Conservation (phyloP, 139 green algal genomes). For the Coelastrella sp. region DNA sequence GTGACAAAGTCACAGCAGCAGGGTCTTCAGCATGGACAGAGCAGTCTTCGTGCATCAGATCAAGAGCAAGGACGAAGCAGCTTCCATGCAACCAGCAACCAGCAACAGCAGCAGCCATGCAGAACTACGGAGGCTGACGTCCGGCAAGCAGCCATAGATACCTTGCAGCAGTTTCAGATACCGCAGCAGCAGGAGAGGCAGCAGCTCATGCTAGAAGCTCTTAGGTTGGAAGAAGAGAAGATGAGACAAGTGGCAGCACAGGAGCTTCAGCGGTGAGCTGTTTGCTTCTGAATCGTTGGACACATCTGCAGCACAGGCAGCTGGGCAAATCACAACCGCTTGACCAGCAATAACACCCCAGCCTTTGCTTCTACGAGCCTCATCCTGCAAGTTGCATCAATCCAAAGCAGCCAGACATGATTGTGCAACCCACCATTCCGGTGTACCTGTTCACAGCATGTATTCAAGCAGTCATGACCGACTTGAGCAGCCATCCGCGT, state of each 20-base stretch:
- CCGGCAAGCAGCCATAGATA: neutral
- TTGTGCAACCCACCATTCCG: no score
- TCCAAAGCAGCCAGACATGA: no score
- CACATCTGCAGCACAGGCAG: neutral
- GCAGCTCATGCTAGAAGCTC: slow-evolving; percentile 35
- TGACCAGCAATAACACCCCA: no score
- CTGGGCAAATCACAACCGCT: no score
- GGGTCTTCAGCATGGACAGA: neutral
- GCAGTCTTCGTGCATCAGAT: neutral
- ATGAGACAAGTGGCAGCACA: slow-evolving; percentile 23
- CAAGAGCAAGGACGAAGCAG: neutral
- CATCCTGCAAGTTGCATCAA: no score
- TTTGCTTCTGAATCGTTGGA: neutral
- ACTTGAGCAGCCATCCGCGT: no score
- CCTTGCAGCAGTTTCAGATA: neutral
- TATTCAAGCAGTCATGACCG: no score
- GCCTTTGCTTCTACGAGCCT: no score
- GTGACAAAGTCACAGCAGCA: no score
- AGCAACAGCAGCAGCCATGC: neutral
- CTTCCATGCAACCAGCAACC: neutral
- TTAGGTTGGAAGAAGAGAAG: slow-evolving; percentile 22
- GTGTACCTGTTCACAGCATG: no score
- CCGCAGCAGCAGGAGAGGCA: slow-evolving; percentile 29
- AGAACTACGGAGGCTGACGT: neutral
- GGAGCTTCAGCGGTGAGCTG: slow-evolving; percentile 19